Evolutionary conservation across 768 basidiomycete species (phyloP).

Genomic region (Phanerochaete sordida): DNA sequence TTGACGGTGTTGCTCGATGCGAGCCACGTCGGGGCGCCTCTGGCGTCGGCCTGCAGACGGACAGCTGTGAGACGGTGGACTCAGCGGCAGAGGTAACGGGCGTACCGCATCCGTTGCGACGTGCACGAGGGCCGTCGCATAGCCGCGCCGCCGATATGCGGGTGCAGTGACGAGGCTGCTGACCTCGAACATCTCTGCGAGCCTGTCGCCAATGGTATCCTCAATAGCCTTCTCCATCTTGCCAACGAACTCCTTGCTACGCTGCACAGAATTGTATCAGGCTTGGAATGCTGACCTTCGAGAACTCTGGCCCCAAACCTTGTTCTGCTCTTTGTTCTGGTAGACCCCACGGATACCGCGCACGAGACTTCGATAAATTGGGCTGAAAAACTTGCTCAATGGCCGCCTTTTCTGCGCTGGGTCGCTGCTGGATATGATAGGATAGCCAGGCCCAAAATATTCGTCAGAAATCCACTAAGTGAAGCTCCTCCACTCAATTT

Average conservation of each 20-base stretch:
- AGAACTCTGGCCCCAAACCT: neutral
- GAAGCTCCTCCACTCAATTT: neutral
- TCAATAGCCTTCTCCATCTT: neutral
- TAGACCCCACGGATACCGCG: neutral
- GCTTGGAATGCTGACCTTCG: neutral
- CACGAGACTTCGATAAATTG: neutral
- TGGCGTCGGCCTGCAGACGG: constrained; percentile 10
- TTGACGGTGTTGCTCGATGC: constrained; percentile 10
- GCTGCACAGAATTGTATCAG: neutral
- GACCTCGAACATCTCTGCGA: constrained; percentile 1
- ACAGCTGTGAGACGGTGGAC: neutral
- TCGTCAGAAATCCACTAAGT: neutral
- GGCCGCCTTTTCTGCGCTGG: neutral
- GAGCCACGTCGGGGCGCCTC: constrained; percentile 9
- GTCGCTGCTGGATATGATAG: neutral
- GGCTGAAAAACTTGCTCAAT: neutral
- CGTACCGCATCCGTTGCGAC: neutral
- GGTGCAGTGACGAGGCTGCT: neutral
- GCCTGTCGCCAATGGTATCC: neutral
- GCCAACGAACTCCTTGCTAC: neutral
- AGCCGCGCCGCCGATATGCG: constrained; percentile 2
- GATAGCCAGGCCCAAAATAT: neutral
- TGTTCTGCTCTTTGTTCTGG: neutral
- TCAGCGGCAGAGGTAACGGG: neutral
- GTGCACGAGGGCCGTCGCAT: constrained; percentile 5